These are phyloP conservation scores for Ceratobasidium sp. DNA, from an alignment of 1,284 basidiomycete genomes.

Conservation along the genomic window DNA sequence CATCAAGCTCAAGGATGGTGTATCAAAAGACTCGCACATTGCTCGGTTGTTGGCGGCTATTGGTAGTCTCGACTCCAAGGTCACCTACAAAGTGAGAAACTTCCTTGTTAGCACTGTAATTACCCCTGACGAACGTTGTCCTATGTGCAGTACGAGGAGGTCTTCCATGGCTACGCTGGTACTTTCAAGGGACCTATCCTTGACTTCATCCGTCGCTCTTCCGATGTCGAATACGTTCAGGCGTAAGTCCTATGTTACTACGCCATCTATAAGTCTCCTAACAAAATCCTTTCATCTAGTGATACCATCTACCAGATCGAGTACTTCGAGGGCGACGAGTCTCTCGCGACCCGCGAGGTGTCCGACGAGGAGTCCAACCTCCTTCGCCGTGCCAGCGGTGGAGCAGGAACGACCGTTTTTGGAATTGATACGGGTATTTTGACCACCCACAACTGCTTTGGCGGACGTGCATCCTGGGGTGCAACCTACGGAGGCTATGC, in stretches of 20 bases:
- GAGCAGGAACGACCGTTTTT: slow-evolving; percentile 19
- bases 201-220: slow-evolving; percentile 36
- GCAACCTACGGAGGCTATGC: slow-evolving; percentile 25
- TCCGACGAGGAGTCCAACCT: slow-evolving; percentile 12
- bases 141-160: slow-evolving; percentile 21
- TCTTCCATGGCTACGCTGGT: slow-evolving; percentile 40
- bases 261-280: neutral
- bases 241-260: slow-evolving; percentile 14
- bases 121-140: too few species aligned
- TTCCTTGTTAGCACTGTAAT: too few species aligned
- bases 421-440: slow-evolving; percentile 42
- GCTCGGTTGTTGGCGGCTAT: slow-evolving; percentile 30
- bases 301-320: slow-evolving; percentile 38
- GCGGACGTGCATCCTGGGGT: slow-evolving; percentile 48
- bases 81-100: slow-evolving; percentile 27
- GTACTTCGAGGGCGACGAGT: slow-evolving; percentile 37
- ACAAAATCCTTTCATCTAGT: neutral
- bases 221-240: slow-evolving; percentile 40
- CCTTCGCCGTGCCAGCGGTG: slow-evolving; percentile 22
- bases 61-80: slow-evolving; percentile 37
- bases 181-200: slow-evolving; percentile 29
- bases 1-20: slow-evolving; percentile 45
- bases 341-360: slow-evolving; percentile 12
- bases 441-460: slow-evolving; percentile 36
- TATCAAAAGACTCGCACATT: slow-evolving; percentile 35